Evolutionary conservation across 495 filamentous ascomycete genomes (phyloP), one percentile per base, ranked within the genome.

Genomic region (Mytilinidion resinicola): DNA sequence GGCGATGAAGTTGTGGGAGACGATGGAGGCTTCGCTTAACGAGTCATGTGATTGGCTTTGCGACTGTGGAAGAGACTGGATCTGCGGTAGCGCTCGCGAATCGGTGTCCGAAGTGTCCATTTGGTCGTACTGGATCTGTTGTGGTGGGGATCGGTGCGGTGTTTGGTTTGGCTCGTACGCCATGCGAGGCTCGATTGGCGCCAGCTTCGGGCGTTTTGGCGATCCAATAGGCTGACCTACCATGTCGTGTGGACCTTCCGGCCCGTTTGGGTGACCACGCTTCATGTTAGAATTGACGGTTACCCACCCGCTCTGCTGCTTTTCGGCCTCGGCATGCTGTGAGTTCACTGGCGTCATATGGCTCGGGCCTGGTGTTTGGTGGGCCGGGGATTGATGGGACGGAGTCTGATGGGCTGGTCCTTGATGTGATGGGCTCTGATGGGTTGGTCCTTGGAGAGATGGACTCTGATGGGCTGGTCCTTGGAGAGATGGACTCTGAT

Each of bases 201-300:
- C 69, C 14, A 73, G 65, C 51, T 67, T 68, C 9, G 65, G 70
- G 30, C 71, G 64, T 51, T 74, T 74, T 1, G 71, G 71, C 8
- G 70, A 72, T 38, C 63, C 70, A 36, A 59, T 19, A 10, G 53
- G 47, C 19, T 59, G 53, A 25, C 53, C 47, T 17, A 51, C 14
- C 11, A 35, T 14, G 21, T 56, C 60, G 49, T 63, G 55, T 20
- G 56, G 51, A 20, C 48, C 54, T 17, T 65, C 60, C 12, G 57
- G 35, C 15, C 57, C 62, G 30, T 53, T 61, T 10, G 56, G 44
- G 25, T 61, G 61, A 21, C 61, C 47, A 4, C 67, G 65, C 39
- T 70, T 70, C 5, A 37, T 39, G 44, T 54, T 52, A 8, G 61
- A 43, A 56, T 70, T 70, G 44, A 70, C 67, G 0, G 67, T 49